These are phyloP conservation scores for Phytophthora melonis DNA, from an alignment of 352 stramenopile species.

Conservation along the genomic window DNA sequence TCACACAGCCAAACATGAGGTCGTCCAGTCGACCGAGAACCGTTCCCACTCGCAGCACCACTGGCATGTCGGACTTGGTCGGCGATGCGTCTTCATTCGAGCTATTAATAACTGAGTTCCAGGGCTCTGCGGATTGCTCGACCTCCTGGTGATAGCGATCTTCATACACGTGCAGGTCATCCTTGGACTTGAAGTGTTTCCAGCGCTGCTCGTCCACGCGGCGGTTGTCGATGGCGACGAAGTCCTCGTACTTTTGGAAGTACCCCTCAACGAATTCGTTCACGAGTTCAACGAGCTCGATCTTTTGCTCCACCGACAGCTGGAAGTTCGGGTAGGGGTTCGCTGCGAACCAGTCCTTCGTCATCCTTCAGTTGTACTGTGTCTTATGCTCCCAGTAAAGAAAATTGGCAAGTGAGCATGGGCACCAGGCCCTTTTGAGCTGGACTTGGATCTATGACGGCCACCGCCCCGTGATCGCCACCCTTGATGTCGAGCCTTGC, in stretches of 20 bases:
- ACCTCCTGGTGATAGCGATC: no score
- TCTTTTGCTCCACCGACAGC: slow-evolving; percentile 27
- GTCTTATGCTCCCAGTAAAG: not conserved
- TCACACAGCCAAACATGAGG: slow-evolving; percentile 49
- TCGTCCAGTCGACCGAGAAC: slow-evolving; percentile 36
- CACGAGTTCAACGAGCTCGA: slow-evolving; percentile 43
- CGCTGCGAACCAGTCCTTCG: slow-evolving; percentile 30
- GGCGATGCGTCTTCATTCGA: not conserved
- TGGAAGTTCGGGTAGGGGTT: slow-evolving; percentile 43
- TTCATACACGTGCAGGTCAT: slow-evolving; percentile 55
- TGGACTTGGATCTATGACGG: not conserved
- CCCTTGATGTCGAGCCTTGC: not conserved
- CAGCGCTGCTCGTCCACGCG: slow-evolving; percentile 48
- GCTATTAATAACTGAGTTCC: not conserved
- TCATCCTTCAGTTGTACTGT: slow-evolving; percentile 18
- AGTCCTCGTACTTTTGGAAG: slow-evolving; percentile 56
- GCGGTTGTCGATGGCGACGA: slow-evolving; percentile 33
- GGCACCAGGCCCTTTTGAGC: not conserved
- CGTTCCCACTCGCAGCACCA: slow-evolving; percentile 35
- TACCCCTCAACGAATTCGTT: slow-evolving; percentile 40
- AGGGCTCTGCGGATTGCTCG: not conserved
- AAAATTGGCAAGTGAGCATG: not conserved
- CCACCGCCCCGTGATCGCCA: not conserved
- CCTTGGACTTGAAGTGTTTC: slow-evolving; percentile 53
- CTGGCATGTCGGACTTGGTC: slow-evolving; percentile 13